Evolutionary conservation across 176 grass and related monocot species (phyloP).

Genomic region (Oropetium thomaeum): DNA sequence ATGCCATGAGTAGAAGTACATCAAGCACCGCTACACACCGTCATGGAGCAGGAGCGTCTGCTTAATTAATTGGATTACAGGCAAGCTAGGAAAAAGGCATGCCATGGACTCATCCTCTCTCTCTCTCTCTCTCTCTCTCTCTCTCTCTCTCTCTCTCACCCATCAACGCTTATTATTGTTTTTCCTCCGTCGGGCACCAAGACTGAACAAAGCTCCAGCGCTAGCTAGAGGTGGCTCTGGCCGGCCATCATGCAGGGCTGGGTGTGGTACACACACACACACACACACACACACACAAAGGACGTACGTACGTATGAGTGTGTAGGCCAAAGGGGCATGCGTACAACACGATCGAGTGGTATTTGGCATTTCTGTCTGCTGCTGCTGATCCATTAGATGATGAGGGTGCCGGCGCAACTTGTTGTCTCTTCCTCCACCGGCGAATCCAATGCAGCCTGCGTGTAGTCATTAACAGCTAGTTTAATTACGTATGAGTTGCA

Average conservation of each 20-base stretch:
- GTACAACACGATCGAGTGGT: not conserved
- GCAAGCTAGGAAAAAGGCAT: too few species aligned
- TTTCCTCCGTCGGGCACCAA: too few species aligned
- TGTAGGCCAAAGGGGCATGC: slow-evolving; percentile 38
- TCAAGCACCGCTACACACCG: not conserved
- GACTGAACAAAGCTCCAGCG: too few species aligned
- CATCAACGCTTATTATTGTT: too few species aligned
- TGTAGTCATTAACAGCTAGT: not conserved
- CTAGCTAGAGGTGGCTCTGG: too few species aligned
- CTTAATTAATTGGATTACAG: too few species aligned
- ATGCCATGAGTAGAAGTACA: slow-evolving; percentile 30
- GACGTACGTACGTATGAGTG: slow-evolving; percentile 19
- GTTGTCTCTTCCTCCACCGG: not conserved
- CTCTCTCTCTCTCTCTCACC: too few species aligned
- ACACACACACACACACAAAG: too few species aligned
- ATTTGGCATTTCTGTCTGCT: not conserved
- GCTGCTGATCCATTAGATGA: slow-evolving; percentile 2
- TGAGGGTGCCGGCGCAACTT: not conserved
- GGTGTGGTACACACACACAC: too few species aligned
- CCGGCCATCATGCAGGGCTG: not conserved
- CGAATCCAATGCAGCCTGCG: slow-evolving; percentile 33
- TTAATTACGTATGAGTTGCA: too few species aligned
- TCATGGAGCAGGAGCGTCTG: not conserved
- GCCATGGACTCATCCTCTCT: slow-evolving; percentile 12
- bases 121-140: too few species aligned